Conservation (phyloP, 345 rosid species). For the Brassica napus region Da-Ae NC_063434.1:27783501-27784000, state of each 20-base stretch:
- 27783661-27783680: not conserved
- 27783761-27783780: slow-evolving; percentile 85
- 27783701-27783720: slow-evolving; percentile 72
- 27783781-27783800: slow-evolving; percentile 92
- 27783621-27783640: slow-evolving; percentile 80
- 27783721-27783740: slow-evolving; percentile 93
- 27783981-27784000: slow-evolving; percentile 41
- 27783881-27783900: slow-evolving; percentile 17
- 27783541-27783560: slow-evolving; percentile 97
- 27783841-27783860: not conserved
- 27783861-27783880: not conserved
- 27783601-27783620: slow-evolving; percentile 88
- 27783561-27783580: slow-evolving; percentile 96
- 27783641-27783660: slow-evolving; percentile 2
- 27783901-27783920: slow-evolving; percentile 68
- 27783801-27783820: slow-evolving; percentile 75
- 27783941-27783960: slow-evolving; percentile 91
- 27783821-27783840: slow-evolving; percentile 13
- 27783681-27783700: slow-evolving; percentile 16
- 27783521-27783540: slow-evolving; percentile 90
- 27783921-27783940: slow-evolving; percentile 91
- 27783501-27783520: slow-evolving; percentile 78
- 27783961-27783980: slow-evolving; percentile 86
- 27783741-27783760: slow-evolving; percentile 97
- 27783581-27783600: slow-evolving; percentile 84